Percentiles rank a stretch among this genome's conserved stretches.
Conservation (phyloP, 2,329 filamentous ascomycete genomes). For the Coniosporium tulheliwenetii region DNA sequence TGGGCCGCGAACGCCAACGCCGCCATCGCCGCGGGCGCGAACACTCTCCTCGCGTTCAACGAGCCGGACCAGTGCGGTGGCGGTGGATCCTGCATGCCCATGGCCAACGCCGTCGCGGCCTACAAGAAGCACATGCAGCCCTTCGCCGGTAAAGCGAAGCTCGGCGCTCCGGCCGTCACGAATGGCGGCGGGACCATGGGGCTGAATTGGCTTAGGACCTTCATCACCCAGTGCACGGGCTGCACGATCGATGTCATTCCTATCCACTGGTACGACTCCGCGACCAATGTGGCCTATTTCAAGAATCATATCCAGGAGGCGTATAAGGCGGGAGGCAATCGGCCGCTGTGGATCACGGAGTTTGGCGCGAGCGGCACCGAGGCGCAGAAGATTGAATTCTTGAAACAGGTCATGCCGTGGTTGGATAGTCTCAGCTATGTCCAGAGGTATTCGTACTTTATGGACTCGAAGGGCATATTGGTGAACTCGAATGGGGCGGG, state of each 20-base stretch:
- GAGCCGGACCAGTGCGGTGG: conserved; percentile 32
- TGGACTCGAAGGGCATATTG: conserved; percentile 36
- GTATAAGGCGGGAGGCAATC: conserved; percentile 2
- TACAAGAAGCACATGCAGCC: conserved; percentile 42
- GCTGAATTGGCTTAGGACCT: conserved; percentile 39
- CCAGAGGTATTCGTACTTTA: conserved; percentile 59
- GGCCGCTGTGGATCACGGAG: conserved; percentile 38
- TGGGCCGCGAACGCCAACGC: conserved; percentile 9
- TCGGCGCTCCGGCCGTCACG: conserved; percentile 45
- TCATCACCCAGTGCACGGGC: conserved; percentile 34
- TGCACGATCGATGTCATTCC: conserved; percentile 46
- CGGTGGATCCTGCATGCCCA: conserved; percentile 7
- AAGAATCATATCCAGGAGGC: conserved; percentile 25
- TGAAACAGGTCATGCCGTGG: conserved; percentile 31
- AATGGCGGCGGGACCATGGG: conserved; percentile 37
- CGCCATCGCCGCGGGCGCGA: conserved; percentile 26
- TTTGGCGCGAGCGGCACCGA: conserved; percentile 34
- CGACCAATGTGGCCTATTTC: conserved; percentile 16
- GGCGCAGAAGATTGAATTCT: conserved; percentile 29
- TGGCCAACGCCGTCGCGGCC: conserved; percentile 33
- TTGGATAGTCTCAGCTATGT: conserved; percentile 29
- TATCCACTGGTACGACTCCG: conserved; percentile 47
- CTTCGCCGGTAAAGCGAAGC: conserved; percentile 35
- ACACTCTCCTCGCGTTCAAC: conserved; percentile 7
- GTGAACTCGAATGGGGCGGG: conserved; percentile 4